Base-by-base conservation (phyloP, 257 asterid species). In the Nicotiana attenuata region DNA sequence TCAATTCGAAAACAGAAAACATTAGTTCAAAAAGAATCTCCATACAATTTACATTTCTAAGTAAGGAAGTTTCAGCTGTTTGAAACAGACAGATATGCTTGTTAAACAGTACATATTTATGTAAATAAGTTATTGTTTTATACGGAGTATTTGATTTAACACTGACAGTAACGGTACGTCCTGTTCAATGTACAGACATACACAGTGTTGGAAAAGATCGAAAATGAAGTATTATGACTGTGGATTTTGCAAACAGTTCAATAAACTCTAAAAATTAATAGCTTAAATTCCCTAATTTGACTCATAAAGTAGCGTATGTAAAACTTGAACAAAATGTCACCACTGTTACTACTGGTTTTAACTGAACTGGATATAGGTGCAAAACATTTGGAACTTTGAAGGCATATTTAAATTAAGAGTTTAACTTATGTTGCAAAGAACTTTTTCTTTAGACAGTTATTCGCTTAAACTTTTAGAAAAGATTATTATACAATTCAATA, bases 111-210 rank as follows among this genome's bases (percentile, higher is more conserved):
- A 5, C 19, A 55, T 55, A 16, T 55, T 55, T 15, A 55, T 16
- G 60, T 55, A n/a, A 55, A 55, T 16, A 55, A 55, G 20, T 9
- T 55, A 14, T 55, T 55, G 8, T 55, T 55, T 55, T 14, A 29
- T 29, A 29, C 5, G 33, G 33, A 29, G 33, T 29, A 16, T 55
- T 55, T 55, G n/a, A 17, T 73, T 45, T 73, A 45, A 20, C 78
- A 65, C 81, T 68, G 33, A 29, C 45, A 78, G 85, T 65, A 76
- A 71, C 35, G 55, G 14, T 68, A 17, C 22, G 7, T 68, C 38
- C 22, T 17, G 75, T 45, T 55, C 60, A 55, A 55, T 55, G n/a
- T 4, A 53, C 59, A 15, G 19, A 15, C 20, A 15, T 4, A 5
- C 59, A 53, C 7, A 53, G 7, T 16, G 59, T 16, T 53, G 4